A percentile compares a stretch with the other conserved stretches of the same genome.
Evolutionary conservation across 2,329 filamentous ascomycete genomes (phyloP).

Genomic region (Trichoderma afroharzianum): DNA sequence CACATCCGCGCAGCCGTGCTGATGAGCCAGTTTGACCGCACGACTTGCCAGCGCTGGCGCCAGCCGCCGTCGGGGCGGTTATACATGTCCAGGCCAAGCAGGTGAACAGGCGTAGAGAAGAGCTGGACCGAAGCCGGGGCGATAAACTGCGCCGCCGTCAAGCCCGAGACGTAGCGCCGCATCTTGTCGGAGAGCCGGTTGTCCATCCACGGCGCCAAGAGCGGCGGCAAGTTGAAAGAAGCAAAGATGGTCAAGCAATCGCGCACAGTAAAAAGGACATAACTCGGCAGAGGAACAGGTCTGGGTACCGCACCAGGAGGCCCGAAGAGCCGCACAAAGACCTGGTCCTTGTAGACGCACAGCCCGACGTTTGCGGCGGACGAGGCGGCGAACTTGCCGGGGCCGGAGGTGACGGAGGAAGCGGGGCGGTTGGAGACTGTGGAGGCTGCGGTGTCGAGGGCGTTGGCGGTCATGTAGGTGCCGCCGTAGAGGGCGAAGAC

Average conservation of each 20-base stretch:
- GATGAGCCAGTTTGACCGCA: slow-evolving; percentile 72
- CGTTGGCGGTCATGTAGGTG: slow-evolving; percentile 86
- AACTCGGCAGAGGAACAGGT: slow-evolving; percentile 65
- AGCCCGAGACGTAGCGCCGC: slow-evolving; percentile 42
- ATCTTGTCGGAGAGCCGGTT: slow-evolving; percentile 51
- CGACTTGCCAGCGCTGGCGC: slow-evolving; percentile 59
- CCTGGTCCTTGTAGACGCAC: slow-evolving; percentile 85
- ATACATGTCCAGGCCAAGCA: slow-evolving; percentile 82
- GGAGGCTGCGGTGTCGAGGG: slow-evolving; percentile 74
- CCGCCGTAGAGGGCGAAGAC: slow-evolving; percentile 77
- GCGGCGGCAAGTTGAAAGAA: slow-evolving; percentile 81
- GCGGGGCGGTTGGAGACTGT: slow-evolving; percentile 58
- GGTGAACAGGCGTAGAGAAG: slow-evolving; percentile 75
- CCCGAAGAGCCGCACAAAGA: slow-evolving; percentile 80
- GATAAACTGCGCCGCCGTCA: slow-evolving; percentile 70
- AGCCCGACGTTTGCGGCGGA: slow-evolving; percentile 79
- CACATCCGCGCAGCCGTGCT: slow-evolving; percentile 74
- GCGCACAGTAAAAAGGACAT: slow-evolving; percentile 73
- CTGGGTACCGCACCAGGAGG: slow-evolving; percentile 49
- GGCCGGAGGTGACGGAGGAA: slow-evolving; percentile 69
- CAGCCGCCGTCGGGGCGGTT: slow-evolving; percentile 57
- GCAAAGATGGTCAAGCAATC: slow-evolving; percentile 90
- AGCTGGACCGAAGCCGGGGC: slow-evolving; percentile 78
- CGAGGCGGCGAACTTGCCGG: slow-evolving; percentile 76
- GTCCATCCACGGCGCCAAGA: slow-evolving; percentile 68